A percentile compares a stretch with the other conserved stretches of the same genome.
Conservation (phyloP, 257 asterid genomes). For the Gardenia jasminoides region DNA sequence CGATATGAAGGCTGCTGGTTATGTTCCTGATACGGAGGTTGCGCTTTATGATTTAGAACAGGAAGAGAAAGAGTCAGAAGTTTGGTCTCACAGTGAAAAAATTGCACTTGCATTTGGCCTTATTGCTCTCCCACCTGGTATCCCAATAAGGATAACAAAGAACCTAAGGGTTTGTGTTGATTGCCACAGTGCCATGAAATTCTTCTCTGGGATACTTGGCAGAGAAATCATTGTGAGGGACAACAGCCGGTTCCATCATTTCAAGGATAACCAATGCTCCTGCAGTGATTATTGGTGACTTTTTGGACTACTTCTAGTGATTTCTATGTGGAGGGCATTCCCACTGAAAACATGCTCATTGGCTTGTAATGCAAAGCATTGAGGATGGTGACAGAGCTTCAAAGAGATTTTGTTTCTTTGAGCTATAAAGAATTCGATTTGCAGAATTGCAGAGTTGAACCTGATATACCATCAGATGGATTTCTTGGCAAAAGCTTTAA, state of each 20-base stretch:
- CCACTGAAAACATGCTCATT: background rate
- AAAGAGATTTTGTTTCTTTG: background rate
- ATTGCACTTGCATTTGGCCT: conserved; percentile 88
- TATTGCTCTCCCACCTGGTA: conserved; percentile 59
- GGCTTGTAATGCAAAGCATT: background rate
- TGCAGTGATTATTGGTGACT: conserved; percentile 84
- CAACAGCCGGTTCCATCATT: conserved; percentile 67
- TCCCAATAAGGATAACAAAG: conserved; percentile 78
- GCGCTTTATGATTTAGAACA: conserved; percentile 74
- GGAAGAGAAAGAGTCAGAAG: conserved; percentile 86
- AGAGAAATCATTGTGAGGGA: conserved; percentile 81
- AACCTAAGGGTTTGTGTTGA: conserved; percentile 87
- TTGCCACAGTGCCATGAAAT: conserved; percentile 83
- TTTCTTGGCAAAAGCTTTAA: background rate
- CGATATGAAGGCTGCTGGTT: conserved; percentile 75
- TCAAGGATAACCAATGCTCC: conserved; percentile 60
- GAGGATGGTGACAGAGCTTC: background rate
- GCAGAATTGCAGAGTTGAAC: background rate
- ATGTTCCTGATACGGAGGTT: conserved; percentile 56
- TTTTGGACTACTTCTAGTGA: background rate
- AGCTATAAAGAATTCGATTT: background rate
- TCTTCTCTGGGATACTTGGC: conserved; percentile 61
- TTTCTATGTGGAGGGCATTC: background rate
- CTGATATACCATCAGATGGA: background rate
- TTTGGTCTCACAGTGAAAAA: conserved; percentile 86